A percentile compares a stretch with the other conserved stretches of the same genome.
Evolutionary conservation across 176 grass and related monocot species (phyloP).

Genomic region (Guadua angustifolia): DNA sequence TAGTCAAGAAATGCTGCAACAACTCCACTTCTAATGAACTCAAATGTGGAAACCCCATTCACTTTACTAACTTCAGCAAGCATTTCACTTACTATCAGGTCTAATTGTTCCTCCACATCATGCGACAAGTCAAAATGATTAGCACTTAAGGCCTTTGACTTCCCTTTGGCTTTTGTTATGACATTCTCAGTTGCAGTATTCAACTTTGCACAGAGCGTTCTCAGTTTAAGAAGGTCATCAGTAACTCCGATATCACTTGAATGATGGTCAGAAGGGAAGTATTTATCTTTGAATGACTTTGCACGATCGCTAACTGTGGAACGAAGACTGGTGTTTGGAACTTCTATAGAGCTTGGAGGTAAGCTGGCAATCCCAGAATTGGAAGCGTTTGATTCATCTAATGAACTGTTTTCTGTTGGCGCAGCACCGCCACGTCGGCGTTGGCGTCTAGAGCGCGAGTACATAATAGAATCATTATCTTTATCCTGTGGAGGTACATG

Average conservation of each 20-base stretch:
- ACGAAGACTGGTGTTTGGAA: slow-evolving; percentile 64
- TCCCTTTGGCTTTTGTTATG: slow-evolving; percentile 74
- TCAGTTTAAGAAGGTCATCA: slow-evolving; percentile 77
- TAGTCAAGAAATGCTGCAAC: slow-evolving; percentile 73
- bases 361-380: slow-evolving; percentile 40
- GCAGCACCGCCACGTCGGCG: slow-evolving; percentile 55
- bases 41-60: slow-evolving; percentile 89
- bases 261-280: slow-evolving; percentile 65
- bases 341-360: slow-evolving; percentile 40
- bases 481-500: slow-evolving; percentile 48
- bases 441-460: slow-evolving; percentile 71
- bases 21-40: slow-evolving; percentile 86
- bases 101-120: slow-evolving; percentile 68
- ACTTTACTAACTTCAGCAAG: slow-evolving; percentile 76
- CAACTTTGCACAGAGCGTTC: slow-evolving; percentile 69
- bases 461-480: slow-evolving; percentile 47
- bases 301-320: slow-evolving; percentile 65
- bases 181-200: slow-evolving; percentile 63
- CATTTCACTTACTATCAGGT: slow-evolving; percentile 66
- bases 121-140: slow-evolving; percentile 66
- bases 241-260: slow-evolving; percentile 65
- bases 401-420: slow-evolving; percentile 45
- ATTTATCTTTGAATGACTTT: slow-evolving; percentile 76
- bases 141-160: slow-evolving; percentile 58
- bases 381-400: slow-evolving; percentile 63